Evolutionary conservation across 176 grass and related monocot species (phyloP).

Genomic region (Pharus latifolius): DNA sequence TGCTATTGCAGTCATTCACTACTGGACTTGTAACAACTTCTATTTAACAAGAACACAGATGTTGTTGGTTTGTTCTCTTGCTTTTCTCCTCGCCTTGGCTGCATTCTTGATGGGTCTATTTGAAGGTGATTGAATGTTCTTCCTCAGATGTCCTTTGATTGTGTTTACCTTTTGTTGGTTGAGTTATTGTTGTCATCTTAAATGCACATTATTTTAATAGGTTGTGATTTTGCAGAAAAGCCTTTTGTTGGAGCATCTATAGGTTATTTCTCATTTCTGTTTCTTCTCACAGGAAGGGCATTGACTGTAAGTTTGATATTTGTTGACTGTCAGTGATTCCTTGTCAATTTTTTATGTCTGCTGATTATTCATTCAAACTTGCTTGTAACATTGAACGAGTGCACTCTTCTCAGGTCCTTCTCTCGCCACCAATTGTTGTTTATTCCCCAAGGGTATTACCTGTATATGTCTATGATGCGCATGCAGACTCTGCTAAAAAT

Average conservation of each 20-base stretch:
- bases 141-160: neutral
- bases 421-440: conserved; percentile 94
- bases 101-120: conserved; percentile 91
- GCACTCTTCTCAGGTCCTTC: conserved; percentile 63
- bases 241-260: conserved; percentile 97
- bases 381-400: neutral
- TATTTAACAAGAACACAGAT: conserved; percentile 96
- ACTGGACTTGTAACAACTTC: conserved; percentile 99
- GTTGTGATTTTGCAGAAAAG: conserved; percentile 40
- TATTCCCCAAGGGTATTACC: conserved; percentile 95
- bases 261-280: conserved; percentile 98
- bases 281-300: conserved; percentile 96
- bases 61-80: conserved; percentile 84
- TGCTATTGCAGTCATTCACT: conserved; percentile 90
- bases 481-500: conserved; percentile 99
- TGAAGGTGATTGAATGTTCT: conserved; percentile 50
- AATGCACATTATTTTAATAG: neutral
- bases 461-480: conserved; percentile 98
- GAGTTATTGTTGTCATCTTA: conserved; percentile 7
- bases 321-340: neutral
- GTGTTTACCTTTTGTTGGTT: neutral
- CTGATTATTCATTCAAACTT: neutral
- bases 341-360: conserved; percentile 4
- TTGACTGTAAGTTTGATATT: conserved; percentile 76
- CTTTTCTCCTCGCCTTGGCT: conserved; percentile 83